Base-by-base conservation (phyloP, 352 stramenopile genomes). In the Phytopythium boreale region DNA sequence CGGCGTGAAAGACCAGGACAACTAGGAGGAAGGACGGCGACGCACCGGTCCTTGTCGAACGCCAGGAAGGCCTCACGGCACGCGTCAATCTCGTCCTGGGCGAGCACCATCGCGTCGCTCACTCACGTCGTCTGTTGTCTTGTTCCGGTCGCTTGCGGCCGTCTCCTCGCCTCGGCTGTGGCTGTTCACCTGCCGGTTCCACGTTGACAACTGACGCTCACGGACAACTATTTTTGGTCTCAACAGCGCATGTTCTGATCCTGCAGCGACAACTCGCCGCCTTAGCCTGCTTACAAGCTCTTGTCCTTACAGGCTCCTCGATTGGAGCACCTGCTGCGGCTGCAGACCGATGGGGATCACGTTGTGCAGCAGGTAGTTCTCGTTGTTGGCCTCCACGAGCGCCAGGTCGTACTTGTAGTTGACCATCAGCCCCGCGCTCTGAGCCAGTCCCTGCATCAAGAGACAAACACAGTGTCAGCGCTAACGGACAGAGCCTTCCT, bases 61-160 rank as follows among this genome's bases (percentile, higher is more conserved):
- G 95, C 93, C 20, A 99, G 74, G 74, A 99, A 99, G 2, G 96
- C 96, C 69, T 99, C 95, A 56, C 96, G 82, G 63, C 97, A 99
- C 46, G 87, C 92, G 57, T 98, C 95, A 61, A 98, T 98, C 80
- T 98, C 95, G 59, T 98, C 95, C 70, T 98, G 95, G 5, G 90
- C 96, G 12, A 98, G 76, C 66, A 93, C 83, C 86, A 94, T 94
- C 10, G 37, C 37, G 37, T 57, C 9, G 14, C 22, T 55, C n/a
- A 15, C 0, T 8, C 22, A 55, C 22, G 49, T 0, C 49, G 9
- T 8, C 24, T 52, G 46, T 52, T 52, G 8, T 11, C n/a, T 29
- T 58, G 31, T 22, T 59, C 10, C 20, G 14, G 31, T 26, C 19
- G 20, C 9, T 31, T 24, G 43, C 41, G 9, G 41, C 19, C 2